A percentile compares a stretch with the other conserved stretches of the same genome.
Conservation (phyloP, 805 yeast genomes). For the Myxozyma sirexii region DNA sequence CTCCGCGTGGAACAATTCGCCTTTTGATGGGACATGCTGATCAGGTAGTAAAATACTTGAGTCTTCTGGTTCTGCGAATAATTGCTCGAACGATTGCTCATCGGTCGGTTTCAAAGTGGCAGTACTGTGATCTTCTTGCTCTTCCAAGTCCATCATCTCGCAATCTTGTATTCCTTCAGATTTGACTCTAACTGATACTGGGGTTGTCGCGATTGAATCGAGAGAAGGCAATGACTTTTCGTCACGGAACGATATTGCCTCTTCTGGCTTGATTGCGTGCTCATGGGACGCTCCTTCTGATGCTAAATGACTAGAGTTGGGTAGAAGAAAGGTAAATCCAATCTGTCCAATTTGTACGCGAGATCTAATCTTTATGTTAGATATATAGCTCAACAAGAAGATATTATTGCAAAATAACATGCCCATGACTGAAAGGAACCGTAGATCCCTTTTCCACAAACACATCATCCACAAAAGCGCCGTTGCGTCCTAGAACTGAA, state of each 20-base stretch:
- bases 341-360: conserved; percentile 91
- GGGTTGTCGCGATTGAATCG: conserved; percentile 6
- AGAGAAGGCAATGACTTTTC: conserved; percentile 12
- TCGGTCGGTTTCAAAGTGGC: neutral
- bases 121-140: neutral
- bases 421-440: conserved; percentile 78
- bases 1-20: neutral
- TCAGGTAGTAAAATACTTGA: neutral
- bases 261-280: conserved; percentile 32
- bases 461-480: conserved; percentile 91
- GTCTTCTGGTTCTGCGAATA: conserved; percentile 8
- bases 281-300: conserved; percentile 12
- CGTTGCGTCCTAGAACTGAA: conserved; percentile 90
- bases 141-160: neutral
- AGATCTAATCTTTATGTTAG: conserved; percentile 33
- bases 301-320: conserved; percentile 50
- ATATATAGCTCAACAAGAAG: neutral
- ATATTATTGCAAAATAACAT: neutral
- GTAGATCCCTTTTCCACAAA: conserved; percentile 92
- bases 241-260: conserved; percentile 32
- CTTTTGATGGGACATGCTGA: neutral
- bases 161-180: neutral
- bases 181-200: conserved; percentile 3
- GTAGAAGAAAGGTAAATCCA: conserved; percentile 83
- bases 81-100: conserved; percentile 3